phyloP scores from a whole-genome alignment of 306 rosid genomes.

The Gynostemma pentaphyllum region DNA sequence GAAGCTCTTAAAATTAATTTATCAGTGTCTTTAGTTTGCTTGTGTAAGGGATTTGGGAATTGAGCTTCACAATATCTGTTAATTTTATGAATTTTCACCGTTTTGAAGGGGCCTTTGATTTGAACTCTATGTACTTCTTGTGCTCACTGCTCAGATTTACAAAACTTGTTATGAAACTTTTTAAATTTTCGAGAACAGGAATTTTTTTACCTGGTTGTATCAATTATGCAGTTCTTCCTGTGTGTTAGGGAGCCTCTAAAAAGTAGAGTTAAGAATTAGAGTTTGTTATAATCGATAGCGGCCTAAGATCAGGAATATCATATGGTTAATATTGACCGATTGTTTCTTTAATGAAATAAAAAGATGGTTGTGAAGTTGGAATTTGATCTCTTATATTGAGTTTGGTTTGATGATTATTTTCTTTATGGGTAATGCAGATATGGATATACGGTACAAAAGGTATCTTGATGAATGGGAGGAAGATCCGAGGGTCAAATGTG shows the following conservation, averaged over 20 bases:
- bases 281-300: not conserved
- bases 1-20: too few species aligned
- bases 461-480: constrained; percentile 90
- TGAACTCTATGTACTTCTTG: too few species aligned
- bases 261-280: not conserved
- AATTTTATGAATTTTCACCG: not conserved
- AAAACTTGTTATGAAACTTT: not conserved
- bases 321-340: not conserved
- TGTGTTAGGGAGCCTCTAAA: not conserved
- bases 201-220: not conserved
- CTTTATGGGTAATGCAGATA: constrained; percentile 46
- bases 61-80: not conserved
- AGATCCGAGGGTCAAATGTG: constrained; percentile 78
- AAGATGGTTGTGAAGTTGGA: not conserved
- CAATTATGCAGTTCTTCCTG: not conserved
- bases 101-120: not conserved
- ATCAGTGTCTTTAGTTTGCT: not conserved
- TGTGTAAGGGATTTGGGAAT: not conserved
- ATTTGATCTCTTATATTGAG: not conserved
- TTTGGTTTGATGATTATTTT: not conserved
- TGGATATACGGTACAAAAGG: constrained; percentile 76
- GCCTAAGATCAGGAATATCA: not conserved
- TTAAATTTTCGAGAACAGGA: not conserved
- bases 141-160: not conserved
- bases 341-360: not conserved